A percentile compares a stretch with the other conserved stretches of the same genome.
Conservation (phyloP, 78 protist genomes). For the Diacronema lutheri region DNA sequence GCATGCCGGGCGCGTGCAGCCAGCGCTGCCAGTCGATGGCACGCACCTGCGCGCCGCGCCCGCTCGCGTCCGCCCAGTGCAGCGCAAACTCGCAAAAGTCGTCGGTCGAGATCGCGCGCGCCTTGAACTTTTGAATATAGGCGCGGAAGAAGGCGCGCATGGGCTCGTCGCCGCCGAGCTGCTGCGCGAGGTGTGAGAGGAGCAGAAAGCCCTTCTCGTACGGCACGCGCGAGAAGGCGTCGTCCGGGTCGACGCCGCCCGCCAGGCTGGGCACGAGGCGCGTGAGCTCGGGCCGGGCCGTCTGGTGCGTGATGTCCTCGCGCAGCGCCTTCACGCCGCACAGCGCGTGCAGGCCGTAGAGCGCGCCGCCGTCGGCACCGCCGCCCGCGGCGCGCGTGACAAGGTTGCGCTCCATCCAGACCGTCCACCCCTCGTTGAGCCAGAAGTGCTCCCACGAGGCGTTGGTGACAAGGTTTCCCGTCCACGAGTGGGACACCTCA, state of each 20-base stretch:
- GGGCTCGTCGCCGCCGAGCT: not conserved
- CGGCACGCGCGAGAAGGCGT: constrained; percentile 36
- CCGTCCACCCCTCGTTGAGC: constrained; percentile 47
- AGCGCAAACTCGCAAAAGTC: not conserved
- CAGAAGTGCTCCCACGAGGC: constrained; percentile 38
- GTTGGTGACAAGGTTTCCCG: constrained; percentile 33
- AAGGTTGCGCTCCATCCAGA: constrained; percentile 9
- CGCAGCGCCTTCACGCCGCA: no score
- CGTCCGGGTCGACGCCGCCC: constrained; percentile 37
- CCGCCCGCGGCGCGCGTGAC: not conserved
- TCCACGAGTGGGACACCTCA: constrained; percentile 45
- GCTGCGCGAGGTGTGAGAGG: not conserved
- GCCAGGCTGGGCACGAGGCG: not conserved
- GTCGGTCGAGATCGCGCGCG: not conserved
- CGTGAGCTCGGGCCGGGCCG: not conserved
- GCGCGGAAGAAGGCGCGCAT: not conserved
- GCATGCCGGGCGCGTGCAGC: constrained; percentile 27
- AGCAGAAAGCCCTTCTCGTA: constrained; percentile 41
- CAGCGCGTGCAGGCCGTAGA: no score
- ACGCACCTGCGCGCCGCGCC: not conserved
- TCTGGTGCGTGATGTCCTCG: not conserved
- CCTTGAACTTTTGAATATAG: not conserved
- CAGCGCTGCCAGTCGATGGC: constrained; percentile 34
- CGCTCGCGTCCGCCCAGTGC: not conserved
- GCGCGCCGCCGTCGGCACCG: no score